phyloP scores from a whole-genome alignment of 1,284 basidiomycete species.

The Vanrija humicola region DNA sequence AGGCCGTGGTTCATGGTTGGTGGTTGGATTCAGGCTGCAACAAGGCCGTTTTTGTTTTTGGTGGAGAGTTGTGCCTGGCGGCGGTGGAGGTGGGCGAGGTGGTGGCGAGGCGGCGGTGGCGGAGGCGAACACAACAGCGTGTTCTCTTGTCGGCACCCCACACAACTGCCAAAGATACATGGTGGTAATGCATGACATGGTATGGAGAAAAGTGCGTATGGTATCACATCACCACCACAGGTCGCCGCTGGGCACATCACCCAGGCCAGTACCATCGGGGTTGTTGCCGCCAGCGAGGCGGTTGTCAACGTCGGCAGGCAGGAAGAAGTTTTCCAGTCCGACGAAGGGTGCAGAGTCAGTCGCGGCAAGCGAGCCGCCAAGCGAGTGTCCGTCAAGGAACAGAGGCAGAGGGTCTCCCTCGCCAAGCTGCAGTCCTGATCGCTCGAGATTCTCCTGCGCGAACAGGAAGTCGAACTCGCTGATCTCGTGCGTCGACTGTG shows the following conservation, averaged over 20 bases:
- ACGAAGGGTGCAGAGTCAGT: slow-evolving; percentile 42
- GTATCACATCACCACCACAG: no score
- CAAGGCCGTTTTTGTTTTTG: background rate
- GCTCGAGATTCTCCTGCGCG: slow-evolving; percentile 45
- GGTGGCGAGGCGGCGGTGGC: no score
- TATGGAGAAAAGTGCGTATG: no score
- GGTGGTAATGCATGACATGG: no score
- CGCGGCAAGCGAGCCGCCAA: slow-evolving; percentile 29
- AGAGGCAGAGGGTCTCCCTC: slow-evolving; percentile 46
- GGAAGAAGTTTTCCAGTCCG: slow-evolving; percentile 49
- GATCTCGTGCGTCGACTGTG: slow-evolving; percentile 35
- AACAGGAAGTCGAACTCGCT: slow-evolving; percentile 48
- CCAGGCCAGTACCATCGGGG: background rate
- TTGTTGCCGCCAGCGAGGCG: slow-evolving; percentile 18
- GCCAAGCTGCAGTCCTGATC: slow-evolving; percentile 40
- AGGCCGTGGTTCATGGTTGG: slow-evolving; percentile 5
- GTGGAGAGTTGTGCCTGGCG: background rate
- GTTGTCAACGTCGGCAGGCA: slow-evolving; percentile 43
- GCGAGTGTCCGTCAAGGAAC: slow-evolving; percentile 47
- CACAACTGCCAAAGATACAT: no score
- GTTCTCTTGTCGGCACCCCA: no score
- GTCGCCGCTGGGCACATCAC: no score
- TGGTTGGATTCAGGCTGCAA: background rate
- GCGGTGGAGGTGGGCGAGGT: background rate
- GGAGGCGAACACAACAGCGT: no score